phyloP scores from a whole-genome alignment of 371 early-diverging fungal species.

The Mortierella sp. region DNA sequence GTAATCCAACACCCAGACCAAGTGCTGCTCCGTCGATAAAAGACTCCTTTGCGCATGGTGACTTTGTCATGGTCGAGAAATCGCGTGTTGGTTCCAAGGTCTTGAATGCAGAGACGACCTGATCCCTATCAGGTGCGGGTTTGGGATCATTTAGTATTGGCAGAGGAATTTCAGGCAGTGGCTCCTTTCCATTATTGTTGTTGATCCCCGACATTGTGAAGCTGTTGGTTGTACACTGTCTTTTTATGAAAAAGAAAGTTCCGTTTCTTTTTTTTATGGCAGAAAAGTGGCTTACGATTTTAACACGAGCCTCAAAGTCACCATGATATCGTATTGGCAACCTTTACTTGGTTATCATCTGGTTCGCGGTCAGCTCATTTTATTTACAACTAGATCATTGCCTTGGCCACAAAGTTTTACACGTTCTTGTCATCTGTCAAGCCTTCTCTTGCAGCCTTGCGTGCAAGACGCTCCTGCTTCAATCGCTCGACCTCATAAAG shows the following conservation, averaged over 20 bases:
- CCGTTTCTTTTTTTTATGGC: not conserved
- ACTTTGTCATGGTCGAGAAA: conserved; percentile 47
- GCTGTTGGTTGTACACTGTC: not conserved
- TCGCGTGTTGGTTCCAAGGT: conserved; percentile 44
- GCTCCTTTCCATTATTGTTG: conserved; percentile 43
- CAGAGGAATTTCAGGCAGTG: conserved; percentile 42
- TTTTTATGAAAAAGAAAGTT: not conserved
- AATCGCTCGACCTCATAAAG: conserved; percentile 53
- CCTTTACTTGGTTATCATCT: too few relatives aligned
- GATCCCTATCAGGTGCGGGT: conserved; percentile 45
- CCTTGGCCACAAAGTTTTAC: conserved; percentile 5
- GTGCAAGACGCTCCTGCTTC: conserved; percentile 53
- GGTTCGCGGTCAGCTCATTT: not conserved
- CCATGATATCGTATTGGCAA: not conserved
- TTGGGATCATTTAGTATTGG: conserved; percentile 52
- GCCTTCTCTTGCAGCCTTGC: conserved; percentile 50
- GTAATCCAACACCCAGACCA: conserved; percentile 45
- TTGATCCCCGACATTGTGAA: conserved; percentile 36
- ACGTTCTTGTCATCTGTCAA: conserved; percentile 38
- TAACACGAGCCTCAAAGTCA: not conserved
- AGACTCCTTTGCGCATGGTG: conserved; percentile 52
- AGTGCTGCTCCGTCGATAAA: conserved; percentile 52
- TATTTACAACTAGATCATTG: conserved; percentile 1
- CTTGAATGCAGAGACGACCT: conserved; percentile 57
- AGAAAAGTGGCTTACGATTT: not conserved